Percentiles rank a stretch among this genome's conserved stretches.
phyloP scores from a whole-genome alignment of 352 stramenopile species.

The Phytophthora megakarya region DNA sequence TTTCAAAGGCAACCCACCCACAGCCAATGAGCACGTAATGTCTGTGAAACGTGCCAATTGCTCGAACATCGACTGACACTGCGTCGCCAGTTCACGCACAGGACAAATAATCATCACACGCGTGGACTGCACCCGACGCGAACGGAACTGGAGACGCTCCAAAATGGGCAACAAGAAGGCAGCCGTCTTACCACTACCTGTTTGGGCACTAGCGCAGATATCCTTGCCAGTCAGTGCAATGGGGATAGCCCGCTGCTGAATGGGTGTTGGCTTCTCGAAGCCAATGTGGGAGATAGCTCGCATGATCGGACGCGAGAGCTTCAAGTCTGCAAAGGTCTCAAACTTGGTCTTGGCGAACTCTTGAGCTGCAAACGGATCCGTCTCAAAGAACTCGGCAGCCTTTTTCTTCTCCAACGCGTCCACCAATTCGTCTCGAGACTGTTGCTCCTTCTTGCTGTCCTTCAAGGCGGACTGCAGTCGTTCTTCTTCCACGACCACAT shows the following conservation, averaged over 20 bases:
- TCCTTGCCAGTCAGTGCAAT: slow-evolving; percentile 95
- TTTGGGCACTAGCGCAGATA: slow-evolving; percentile 97
- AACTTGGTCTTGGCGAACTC: slow-evolving; percentile 86
- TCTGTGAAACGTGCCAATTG: slow-evolving; percentile 96
- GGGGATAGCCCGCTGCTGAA: slow-evolving; percentile 94
- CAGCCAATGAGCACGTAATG: slow-evolving; percentile 92
- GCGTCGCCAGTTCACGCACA: slow-evolving; percentile 97
- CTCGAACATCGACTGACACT: slow-evolving; percentile 95
- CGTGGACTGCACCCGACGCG: slow-evolving; percentile 84
- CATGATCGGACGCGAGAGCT: slow-evolving; percentile 97
- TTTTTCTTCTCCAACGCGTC: slow-evolving; percentile 84
- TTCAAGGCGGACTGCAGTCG: slow-evolving; percentile 70
- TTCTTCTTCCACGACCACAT: slow-evolving; percentile 80
- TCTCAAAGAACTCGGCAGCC: slow-evolving; percentile 82
- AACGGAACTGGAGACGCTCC: slow-evolving; percentile 96
- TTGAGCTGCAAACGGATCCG: slow-evolving; percentile 75
- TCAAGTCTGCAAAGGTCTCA: slow-evolving; percentile 96
- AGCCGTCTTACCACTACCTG: slow-evolving; percentile 98
- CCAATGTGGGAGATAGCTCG: slow-evolving; percentile 96
- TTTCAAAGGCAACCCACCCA: slow-evolving; percentile 92
- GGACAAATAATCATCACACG: slow-evolving; percentile 97
- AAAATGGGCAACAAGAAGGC: slow-evolving; percentile 98
- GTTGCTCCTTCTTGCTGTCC: slow-evolving; percentile 54
- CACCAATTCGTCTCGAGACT: slow-evolving; percentile 63
- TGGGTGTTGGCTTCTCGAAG: slow-evolving; percentile 96